A percentile compares a stretch with the other conserved stretches of the same genome.
These are phyloP conservation scores for Pyronema omphalodes DNA, from an alignment of 495 filamentous ascomycete species.

Conservation along the genomic window DNA sequence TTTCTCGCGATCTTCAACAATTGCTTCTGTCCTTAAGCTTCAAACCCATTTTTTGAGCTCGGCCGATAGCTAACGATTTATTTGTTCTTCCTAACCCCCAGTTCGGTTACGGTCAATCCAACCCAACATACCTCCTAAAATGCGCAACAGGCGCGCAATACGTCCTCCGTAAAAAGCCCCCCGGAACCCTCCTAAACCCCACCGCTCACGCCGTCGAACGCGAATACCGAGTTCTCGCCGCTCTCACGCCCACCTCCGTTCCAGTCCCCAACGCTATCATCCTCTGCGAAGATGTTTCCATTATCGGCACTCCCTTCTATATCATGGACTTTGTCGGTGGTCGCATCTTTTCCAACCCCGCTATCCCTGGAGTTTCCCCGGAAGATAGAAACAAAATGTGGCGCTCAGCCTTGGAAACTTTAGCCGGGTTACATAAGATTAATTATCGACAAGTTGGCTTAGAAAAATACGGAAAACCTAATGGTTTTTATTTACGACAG, in stretches of 20 bases:
- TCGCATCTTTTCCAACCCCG: constrained; percentile 75
- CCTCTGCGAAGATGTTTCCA: constrained; percentile 59
- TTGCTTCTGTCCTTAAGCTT: not conserved
- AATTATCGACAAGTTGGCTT: constrained; percentile 45
- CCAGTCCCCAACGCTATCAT: constrained; percentile 72
- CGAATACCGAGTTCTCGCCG: constrained; percentile 78
- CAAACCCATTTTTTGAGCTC: too few relatives aligned
- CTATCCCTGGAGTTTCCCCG: constrained; percentile 50
- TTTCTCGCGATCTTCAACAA: not conserved
- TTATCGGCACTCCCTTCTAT: constrained; percentile 86
- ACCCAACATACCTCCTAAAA: constrained; percentile 84
- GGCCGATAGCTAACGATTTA: not conserved
- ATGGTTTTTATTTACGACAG: constrained; percentile 75
- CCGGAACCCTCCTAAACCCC: constrained; percentile 74
- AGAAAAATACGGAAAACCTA: constrained; percentile 49
- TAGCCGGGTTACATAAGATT: constrained; percentile 74
- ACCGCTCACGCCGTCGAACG: constrained; percentile 92
- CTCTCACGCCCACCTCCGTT: constrained; percentile 52
- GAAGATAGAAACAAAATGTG: constrained; percentile 63
- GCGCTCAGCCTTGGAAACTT: constrained; percentile 61
- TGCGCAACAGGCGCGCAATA: constrained; percentile 31
- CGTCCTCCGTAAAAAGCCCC: constrained; percentile 90
- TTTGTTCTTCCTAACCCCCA: constrained; percentile 23
- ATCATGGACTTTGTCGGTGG: constrained; percentile 91
- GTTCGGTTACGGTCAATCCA: constrained; percentile 95